phyloP scores from a whole-genome alignment of 2,329 filamentous ascomycete genomes.

The Falciphora oryzae region DNA sequence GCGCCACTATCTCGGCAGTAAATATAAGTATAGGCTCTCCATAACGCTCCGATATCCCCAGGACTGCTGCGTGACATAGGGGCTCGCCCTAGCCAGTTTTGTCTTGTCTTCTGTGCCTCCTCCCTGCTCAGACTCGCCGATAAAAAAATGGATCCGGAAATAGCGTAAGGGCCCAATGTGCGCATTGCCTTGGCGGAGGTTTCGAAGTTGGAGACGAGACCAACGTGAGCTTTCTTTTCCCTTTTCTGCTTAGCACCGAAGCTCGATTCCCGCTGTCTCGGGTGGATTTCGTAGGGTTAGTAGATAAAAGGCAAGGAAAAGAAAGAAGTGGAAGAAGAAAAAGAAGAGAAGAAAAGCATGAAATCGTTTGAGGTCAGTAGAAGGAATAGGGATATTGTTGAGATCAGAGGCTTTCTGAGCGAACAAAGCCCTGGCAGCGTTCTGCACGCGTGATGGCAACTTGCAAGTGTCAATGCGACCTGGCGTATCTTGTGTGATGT shows the following conservation, averaged over 20 bases:
- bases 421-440: no score
- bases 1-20: no score
- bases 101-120: neutral
- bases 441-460: neutral
- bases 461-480: neutral
- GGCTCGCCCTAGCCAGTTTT: neutral
- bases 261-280: neutral
- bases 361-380: neutral
- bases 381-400: no score
- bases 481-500: neutral
- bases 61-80: neutral
- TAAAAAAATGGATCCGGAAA: neutral
- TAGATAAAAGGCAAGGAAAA: conserved; percentile 4
- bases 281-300: conserved; percentile 13
- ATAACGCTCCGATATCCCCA: no score
- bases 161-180: neutral
- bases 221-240: neutral
- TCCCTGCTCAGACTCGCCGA: neutral
- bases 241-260: neutral
- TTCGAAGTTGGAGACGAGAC: neutral
- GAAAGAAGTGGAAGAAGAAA: neutral
- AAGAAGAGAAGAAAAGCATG: neutral
- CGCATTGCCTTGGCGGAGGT: neutral
- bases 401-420: no score
- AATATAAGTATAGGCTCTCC: neutral